phyloP scores from a whole-genome alignment of 805 yeast genomes.

The Kazachstania bromeliacearum region DNA sequence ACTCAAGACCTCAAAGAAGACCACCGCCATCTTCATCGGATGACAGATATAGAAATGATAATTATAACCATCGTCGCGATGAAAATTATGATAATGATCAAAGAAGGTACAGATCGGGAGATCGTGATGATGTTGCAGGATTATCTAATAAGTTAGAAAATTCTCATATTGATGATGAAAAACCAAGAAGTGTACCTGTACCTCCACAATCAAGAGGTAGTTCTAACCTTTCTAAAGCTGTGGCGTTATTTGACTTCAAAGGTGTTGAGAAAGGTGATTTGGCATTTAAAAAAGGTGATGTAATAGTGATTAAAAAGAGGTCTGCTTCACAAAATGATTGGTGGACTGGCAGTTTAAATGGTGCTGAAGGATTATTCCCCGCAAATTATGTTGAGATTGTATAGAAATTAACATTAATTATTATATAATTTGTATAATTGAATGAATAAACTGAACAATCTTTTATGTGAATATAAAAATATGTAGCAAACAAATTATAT shows the following conservation, averaged over 20 bases:
- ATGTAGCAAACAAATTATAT: no score
- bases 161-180: not conserved
- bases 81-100: not conserved
- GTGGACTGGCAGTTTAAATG: constrained; percentile 94
- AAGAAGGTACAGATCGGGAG: not conserved
- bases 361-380: constrained; percentile 87
- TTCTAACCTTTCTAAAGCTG: constrained; percentile 35
- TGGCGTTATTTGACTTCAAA: constrained; percentile 78
- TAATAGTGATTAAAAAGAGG: constrained; percentile 74
- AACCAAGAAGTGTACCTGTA: constrained; percentile 1
- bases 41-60: constrained; percentile 1
- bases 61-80: constrained; percentile 1
- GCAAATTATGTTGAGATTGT: constrained; percentile 87
- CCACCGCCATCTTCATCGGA: not conserved
- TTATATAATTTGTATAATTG: no score
- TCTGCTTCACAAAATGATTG: constrained; percentile 89
- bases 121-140: not conserved
- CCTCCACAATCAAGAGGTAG: constrained; percentile 3
- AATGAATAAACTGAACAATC: no score
- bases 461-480: no score
- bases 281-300: constrained; percentile 89
- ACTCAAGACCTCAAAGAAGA: not conserved
- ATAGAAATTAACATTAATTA: no score
- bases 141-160: not conserved
- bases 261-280: constrained; percentile 94